Percentiles rank a stretch among this genome's conserved stretches.
Conservation (phyloP, 2,329 filamentous ascomycete species). For the Clonostachys rosea region DNA sequence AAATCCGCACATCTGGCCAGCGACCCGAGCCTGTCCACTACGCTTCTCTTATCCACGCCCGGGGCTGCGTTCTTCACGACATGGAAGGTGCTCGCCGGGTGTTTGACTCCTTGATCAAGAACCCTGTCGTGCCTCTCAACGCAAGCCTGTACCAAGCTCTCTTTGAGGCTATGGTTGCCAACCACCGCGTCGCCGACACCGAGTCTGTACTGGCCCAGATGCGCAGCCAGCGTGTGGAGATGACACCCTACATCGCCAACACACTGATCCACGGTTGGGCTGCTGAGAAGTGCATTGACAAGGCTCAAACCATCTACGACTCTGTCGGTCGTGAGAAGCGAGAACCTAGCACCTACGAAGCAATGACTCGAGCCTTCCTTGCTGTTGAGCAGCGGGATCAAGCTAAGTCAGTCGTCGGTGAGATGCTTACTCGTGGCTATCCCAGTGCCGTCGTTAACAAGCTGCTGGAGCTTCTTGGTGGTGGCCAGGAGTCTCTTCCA, state of each 20-base stretch:
- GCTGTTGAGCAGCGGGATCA: conserved; percentile 73
- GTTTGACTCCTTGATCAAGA: conserved; percentile 75
- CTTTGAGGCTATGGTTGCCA: conserved; percentile 96
- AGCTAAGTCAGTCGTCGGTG: conserved; percentile 75
- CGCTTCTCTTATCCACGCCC: conserved; percentile 90
- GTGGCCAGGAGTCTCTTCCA: conserved; percentile 32
- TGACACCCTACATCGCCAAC: conserved; percentile 98
- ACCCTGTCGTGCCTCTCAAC: conserved; percentile 64
- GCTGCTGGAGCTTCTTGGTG: conserved; percentile 82
- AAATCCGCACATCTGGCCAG: conserved; percentile 70
- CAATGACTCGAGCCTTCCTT: conserved; percentile 92
- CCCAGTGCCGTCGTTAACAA: conserved; percentile 89
- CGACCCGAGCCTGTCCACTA: conserved; percentile 91
- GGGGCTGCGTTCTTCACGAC: conserved; percentile 90
- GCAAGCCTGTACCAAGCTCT: conserved; percentile 92
- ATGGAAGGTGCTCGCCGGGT: conserved; percentile 76
- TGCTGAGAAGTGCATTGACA: conserved; percentile 71
- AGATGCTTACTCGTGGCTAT: conserved; percentile 89
- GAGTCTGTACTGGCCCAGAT: conserved; percentile 73
- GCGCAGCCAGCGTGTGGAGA: conserved; percentile 66
- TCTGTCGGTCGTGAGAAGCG: conserved; percentile 73
- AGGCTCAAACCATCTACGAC: conserved; percentile 75
- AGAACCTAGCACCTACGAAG: conserved; percentile 97
- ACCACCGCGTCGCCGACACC: conserved; percentile 76
- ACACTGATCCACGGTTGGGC: conserved; percentile 98